Conservation (phyloP, 2,329 filamentous ascomycete genomes). For the Atkinsonella texensis region DNA sequence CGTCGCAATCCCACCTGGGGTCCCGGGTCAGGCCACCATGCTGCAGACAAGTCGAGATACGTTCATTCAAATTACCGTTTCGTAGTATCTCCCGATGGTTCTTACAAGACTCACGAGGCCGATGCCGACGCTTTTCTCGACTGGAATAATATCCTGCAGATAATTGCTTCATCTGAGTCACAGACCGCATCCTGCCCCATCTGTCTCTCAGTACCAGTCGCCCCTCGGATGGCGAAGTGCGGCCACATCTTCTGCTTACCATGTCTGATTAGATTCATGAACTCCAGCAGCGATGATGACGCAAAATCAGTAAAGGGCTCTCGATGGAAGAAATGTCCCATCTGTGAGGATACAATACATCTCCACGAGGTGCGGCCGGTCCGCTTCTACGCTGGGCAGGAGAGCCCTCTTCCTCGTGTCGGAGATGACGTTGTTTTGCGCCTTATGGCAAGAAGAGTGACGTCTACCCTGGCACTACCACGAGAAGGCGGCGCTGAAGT, state of each 20-base stretch:
- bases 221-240: slow-evolving; percentile 91
- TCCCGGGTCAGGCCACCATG: slow-evolving; percentile 77
- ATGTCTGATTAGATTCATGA: slow-evolving; percentile 92
- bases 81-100: slow-evolving; percentile 71
- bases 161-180: slow-evolving; percentile 80
- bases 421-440: slow-evolving; percentile 84
- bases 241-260: slow-evolving; percentile 95
- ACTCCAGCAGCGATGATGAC: slow-evolving; percentile 64
- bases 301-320: slow-evolving; percentile 54
- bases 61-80: slow-evolving; percentile 97
- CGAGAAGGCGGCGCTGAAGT: slow-evolving; percentile 64
- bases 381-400: slow-evolving; percentile 82
- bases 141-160: slow-evolving; percentile 83
- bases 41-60: slow-evolving; percentile 78
- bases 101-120: slow-evolving; percentile 67
- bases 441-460: slow-evolving; percentile 67
- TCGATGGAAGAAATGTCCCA: slow-evolving; percentile 89
- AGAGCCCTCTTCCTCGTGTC: slow-evolving; percentile 65
- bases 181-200: slow-evolving; percentile 88
- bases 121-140: slow-evolving; percentile 85
- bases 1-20: slow-evolving; percentile 72
- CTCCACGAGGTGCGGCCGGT: slow-evolving; percentile 83
- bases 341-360: slow-evolving; percentile 90
- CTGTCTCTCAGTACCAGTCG: slow-evolving; percentile 83
- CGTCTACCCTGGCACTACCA: slow-evolving; percentile 78